Conservation (phyloP, 1,284 basidiomycete species). For the Spongispora temasekensis region DNA sequence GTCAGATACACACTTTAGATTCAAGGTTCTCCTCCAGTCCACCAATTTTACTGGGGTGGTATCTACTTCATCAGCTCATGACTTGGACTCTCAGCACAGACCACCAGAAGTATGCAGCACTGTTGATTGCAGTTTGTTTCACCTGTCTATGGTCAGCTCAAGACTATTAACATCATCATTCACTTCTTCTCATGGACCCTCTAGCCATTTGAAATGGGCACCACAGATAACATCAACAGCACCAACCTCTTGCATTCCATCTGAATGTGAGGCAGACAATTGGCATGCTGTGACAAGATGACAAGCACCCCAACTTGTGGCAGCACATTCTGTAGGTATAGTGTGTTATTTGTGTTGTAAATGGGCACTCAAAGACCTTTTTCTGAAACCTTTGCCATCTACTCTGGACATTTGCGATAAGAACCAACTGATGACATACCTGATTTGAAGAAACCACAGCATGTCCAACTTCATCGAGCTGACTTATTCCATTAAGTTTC, state of each 20-base stretch:
- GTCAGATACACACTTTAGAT: background rate
- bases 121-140: background rate
- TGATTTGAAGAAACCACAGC: background rate
- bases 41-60: background rate
- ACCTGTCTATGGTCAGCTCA: background rate
- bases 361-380: background rate
- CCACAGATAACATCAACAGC: background rate
- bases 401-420: background rate
- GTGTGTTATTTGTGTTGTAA: background rate
- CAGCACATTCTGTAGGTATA: background rate
- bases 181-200: background rate
- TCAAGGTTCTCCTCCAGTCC: background rate
- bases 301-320: background rate
- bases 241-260: background rate
- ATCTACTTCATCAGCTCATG: background rate
- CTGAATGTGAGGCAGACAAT: background rate
- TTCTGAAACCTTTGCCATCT: background rate
- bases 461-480: background rate
- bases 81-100: background rate
- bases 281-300: background rate
- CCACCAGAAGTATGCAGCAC: background rate
- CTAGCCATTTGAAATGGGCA: background rate
- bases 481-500: background rate
- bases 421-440: background rate
- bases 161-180: background rate